Evolutionary conservation across 169 alveolate genomes (phyloP), one percentile per base, ranked within the genome.

Genomic region (Plasmodium billcollinsi): DNA sequence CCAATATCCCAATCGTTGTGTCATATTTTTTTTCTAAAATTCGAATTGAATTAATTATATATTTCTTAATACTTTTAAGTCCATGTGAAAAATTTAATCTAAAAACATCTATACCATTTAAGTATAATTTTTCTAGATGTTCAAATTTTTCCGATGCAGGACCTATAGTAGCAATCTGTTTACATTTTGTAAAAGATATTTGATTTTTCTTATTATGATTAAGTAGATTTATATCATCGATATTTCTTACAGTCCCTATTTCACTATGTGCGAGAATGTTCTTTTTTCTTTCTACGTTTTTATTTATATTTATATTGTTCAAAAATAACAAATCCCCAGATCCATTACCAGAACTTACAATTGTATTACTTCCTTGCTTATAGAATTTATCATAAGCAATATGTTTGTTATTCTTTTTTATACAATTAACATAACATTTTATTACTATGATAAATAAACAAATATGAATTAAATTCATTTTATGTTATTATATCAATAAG

Each of bases 41-140:
- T 67, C 95, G 69, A 1, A 94, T 70, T 15, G 93, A 71, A 67
- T 88, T 70, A 6, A 92, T 80, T 26, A 63, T 74, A 59, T 66
- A 75, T 66, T 88, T 73, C 61, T 94, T 94, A 47, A 93, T 86
- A 14, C 85, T 69, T 56, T 95, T 86, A 6, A 93, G 73, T 54
- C 96, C 97, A 73, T 95, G 97, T 29, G 97, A 88, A 65, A 95
- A 95, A 78, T 95, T 95, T 50, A 95, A 88, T 21, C 97, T 89
- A 89, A 91, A 95, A 1, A 95, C 94, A 43, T 95, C 95, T 43
- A 93, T 93, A 8, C 97, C 97, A n/a, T 88, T 90, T 26, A 95
- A 93, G 62, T 92, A 93, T 24, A 96, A 49, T 15, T 91, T 75
- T 85, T 93, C 93, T 49, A 95, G 58, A 5, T 90, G 54, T n/a